Conservation (phyloP, 106 monocot genomes). For the Dioscorea dumetorum region DNA sequence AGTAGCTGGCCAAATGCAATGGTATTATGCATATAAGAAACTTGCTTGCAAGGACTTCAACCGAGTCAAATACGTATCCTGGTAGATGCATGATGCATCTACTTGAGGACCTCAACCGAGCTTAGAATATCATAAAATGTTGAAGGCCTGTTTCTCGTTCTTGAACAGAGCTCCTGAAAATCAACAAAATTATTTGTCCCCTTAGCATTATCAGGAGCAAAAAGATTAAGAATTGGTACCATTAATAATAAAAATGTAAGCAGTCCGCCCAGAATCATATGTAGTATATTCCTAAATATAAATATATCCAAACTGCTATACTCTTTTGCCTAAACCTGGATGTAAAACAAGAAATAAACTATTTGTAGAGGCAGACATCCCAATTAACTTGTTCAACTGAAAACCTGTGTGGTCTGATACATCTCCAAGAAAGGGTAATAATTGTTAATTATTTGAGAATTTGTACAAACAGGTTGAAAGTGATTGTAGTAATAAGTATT, state of each 20-base stretch:
- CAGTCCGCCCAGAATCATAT: not conserved
- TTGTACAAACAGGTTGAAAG: not conserved
- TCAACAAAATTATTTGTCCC: not conserved
- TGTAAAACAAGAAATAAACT: not conserved
- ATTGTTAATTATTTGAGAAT: no score
- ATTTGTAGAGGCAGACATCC: no score
- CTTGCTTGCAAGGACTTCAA: no score
- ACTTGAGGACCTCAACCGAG: no score
- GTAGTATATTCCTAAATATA: not conserved
- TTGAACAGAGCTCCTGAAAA: constrained; percentile 53
- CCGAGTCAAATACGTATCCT: no score
- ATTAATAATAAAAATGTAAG: not conserved
- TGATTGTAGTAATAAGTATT: not conserved
- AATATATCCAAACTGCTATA: not conserved
- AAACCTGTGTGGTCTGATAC: no score
- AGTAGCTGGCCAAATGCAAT: no score
- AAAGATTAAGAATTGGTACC: not conserved
- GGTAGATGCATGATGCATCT: no score
- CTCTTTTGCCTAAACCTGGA: not conserved
- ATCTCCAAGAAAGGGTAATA: no score
- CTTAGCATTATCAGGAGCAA: not conserved
- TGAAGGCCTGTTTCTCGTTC: constrained; percentile 49
- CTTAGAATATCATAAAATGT: constrained; percentile 56
- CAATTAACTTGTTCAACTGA: no score
- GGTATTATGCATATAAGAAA: no score